A percentile compares a stretch with the other conserved stretches of the same genome.
These are phyloP conservation scores for Cryptosporidium viatorum DNA, from an alignment of 169 alveolate species.

Conservation along the genomic window DNA sequence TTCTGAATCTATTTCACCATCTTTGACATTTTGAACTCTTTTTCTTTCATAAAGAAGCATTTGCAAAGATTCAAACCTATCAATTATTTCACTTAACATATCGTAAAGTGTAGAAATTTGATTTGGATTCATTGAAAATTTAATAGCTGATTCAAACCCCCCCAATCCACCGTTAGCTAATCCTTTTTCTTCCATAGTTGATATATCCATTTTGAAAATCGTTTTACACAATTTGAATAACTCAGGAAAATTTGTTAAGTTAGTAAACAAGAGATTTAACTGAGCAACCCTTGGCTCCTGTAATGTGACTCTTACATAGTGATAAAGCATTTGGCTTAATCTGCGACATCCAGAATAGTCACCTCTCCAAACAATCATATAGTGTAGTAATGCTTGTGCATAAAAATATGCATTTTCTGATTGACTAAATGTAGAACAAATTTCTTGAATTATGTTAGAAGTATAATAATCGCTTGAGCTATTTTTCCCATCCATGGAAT, in stretches of 20 bases:
- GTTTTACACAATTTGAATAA: constrained; percentile 72
- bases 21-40: constrained; percentile 12
- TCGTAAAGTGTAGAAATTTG: constrained; percentile 73
- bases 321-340: constrained; percentile 85
- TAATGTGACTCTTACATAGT: constrained; percentile 75
- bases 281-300: constrained; percentile 77
- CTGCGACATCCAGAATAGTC: constrained; percentile 89
- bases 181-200: constrained; percentile 13
- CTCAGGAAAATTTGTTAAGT: constrained; percentile 76
- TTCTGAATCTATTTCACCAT: background rate
- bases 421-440: constrained; percentile 83
- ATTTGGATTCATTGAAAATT: constrained; percentile 60
- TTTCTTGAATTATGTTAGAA: constrained; percentile 78
- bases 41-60: constrained; percentile 79
- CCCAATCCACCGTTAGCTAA: constrained; percentile 56
- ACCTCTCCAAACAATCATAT: constrained; percentile 87
- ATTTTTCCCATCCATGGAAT: background rate
- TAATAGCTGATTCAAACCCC: constrained; percentile 68
- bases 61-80: constrained; percentile 77
- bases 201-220: constrained; percentile 51
- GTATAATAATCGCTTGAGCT: constrained; percentile 25
- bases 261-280: constrained; percentile 77
- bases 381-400: constrained; percentile 89
- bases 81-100: constrained; percentile 63
- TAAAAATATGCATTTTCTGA: constrained; percentile 91